Evolutionary conservation across 495 filamentous ascomycete genomes (phyloP).

Genomic region (Hypoxylon rickii): DNA sequence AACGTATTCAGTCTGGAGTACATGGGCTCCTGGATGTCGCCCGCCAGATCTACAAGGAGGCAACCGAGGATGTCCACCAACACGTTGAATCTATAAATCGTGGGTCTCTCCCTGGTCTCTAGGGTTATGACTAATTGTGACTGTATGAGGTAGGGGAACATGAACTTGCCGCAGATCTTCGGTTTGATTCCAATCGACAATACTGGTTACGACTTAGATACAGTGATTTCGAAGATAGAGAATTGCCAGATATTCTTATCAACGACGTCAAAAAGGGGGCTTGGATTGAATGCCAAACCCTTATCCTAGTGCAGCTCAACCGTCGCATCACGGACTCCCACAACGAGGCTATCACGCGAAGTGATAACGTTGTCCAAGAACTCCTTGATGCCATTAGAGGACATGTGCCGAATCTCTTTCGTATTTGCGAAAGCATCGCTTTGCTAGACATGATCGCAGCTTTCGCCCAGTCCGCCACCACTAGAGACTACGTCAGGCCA

Average conservation of each 20-base stretch:
- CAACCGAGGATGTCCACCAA: slow-evolving; percentile 73
- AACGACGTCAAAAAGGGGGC: slow-evolving; percentile 75
- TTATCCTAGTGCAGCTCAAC: slow-evolving; percentile 78
- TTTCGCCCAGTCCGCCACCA: slow-evolving; percentile 78
- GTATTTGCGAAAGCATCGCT: slow-evolving; percentile 82
- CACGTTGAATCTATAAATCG: slow-evolving; percentile 68
- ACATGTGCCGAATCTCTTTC: slow-evolving; percentile 72
- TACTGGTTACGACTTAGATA: slow-evolving; percentile 77
- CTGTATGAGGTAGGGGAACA: slow-evolving; percentile 53
- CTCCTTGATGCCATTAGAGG: slow-evolving; percentile 69
- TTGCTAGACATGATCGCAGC: slow-evolving; percentile 88
- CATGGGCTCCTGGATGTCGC: slow-evolving; percentile 88
- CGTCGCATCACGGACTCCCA: slow-evolving; percentile 77
- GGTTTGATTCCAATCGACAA: slow-evolving; percentile 74
- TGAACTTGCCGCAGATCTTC: slow-evolving; percentile 66
- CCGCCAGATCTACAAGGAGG: slow-evolving; percentile 83
- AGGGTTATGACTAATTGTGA: not conserved
- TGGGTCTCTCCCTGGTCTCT: slow-evolving; percentile 43
- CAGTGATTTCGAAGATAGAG: slow-evolving; percentile 63
- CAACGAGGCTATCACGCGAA: slow-evolving; percentile 79
- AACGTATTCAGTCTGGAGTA: slow-evolving; percentile 70
- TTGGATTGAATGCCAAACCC: slow-evolving; percentile 81
- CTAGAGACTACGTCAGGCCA: slow-evolving; percentile 79
- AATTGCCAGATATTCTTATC: slow-evolving; percentile 73
- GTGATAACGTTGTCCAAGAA: slow-evolving; percentile 69